Conservation (phyloP, 2,329 filamentous ascomycete species). For the Monilinia vaccinii-corymbosi region DNA sequence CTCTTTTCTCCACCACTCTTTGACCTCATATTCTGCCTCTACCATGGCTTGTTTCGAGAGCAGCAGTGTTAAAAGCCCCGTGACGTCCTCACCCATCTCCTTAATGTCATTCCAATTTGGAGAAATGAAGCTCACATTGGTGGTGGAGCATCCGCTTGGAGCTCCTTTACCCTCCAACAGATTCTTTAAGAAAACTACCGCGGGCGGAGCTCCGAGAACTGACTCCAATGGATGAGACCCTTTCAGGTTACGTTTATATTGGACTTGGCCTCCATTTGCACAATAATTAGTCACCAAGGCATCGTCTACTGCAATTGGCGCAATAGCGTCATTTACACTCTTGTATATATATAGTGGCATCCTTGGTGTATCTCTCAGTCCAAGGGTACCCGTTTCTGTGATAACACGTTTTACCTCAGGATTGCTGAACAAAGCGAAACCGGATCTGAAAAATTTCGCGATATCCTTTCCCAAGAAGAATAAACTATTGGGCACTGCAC, state of each 20-base stretch:
- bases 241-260: background rate
- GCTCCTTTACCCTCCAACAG: background rate
- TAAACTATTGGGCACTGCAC: constrained; percentile 20
- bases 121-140: background rate
- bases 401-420: too few relatives aligned
- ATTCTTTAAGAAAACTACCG: constrained; percentile 20
- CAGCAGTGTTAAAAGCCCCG: background rate
- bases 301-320: background rate
- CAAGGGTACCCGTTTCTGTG: background rate
- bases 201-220: background rate
- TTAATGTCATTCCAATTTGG: background rate
- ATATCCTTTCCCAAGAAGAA: constrained; percentile 19
- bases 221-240: background rate
- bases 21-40: too few relatives aligned
- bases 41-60: background rate
- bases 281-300: background rate
- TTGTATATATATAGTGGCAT: background rate
- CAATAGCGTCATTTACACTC: background rate
- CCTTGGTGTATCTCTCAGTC: background rate
- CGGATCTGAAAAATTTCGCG: background rate
- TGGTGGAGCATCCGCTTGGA: background rate
- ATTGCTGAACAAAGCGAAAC: background rate
- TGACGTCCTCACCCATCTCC: background rate
- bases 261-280: background rate
- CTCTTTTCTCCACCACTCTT: too few relatives aligned